Evolutionary conservation across 176 grass and related monocot species (phyloP).

Genomic region (Oryza coarctata): DNA sequence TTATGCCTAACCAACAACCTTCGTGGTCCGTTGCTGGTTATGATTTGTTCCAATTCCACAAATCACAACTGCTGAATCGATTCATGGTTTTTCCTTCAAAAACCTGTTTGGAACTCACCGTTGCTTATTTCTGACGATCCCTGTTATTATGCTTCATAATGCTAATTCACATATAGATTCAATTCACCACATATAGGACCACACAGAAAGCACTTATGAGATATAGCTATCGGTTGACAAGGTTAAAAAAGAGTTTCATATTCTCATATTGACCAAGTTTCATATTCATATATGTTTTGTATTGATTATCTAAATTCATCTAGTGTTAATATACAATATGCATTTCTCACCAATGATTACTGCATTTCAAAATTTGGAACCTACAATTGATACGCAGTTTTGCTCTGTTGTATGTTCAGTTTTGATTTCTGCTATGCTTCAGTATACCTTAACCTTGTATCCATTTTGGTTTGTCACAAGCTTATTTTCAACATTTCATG

Average conservation of each 20-base stretch:
- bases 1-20: neutral
- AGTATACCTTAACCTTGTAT: neutral
- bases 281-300: neutral
- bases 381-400: neutral
- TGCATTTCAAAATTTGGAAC: neutral
- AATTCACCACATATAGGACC: neutral
- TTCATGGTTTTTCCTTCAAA: neutral
- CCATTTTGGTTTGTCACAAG: neutral
- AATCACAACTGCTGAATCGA: neutral
- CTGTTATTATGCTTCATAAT: neutral
- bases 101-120: neutral
- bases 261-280: neutral
- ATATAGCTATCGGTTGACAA: neutral
- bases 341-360: neutral
- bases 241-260: neutral
- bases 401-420: neutral
- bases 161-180: neutral
- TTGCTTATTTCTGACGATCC: neutral
- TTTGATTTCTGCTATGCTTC: neutral
- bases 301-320: neutral
- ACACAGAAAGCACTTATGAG: neutral
- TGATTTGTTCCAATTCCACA: neutral
- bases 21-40: neutral
- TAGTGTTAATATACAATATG: neutral
- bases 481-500: neutral